These are phyloP conservation scores for Micractinium conductrix DNA, from an alignment of 139 green algal species.

Conservation along the genomic window DNA sequence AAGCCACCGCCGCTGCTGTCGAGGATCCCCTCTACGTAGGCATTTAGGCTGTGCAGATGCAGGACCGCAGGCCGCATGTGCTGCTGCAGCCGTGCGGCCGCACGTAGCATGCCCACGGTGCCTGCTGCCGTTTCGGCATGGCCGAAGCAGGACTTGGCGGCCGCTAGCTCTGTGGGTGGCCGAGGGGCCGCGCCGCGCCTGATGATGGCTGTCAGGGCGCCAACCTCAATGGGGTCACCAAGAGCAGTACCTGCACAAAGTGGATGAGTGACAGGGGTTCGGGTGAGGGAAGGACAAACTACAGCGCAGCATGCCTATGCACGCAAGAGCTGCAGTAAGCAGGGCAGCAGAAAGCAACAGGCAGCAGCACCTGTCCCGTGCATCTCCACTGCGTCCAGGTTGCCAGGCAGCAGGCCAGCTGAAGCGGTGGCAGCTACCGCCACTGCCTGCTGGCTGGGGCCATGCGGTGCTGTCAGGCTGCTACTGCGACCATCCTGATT, in stretches of 20 bases:
- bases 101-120: no score
- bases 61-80: no score
- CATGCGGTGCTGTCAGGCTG: slow-evolving; percentile 59
- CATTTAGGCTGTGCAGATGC: no score
- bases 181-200: no score
- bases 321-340: no score
- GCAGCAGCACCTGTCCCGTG: slow-evolving; percentile 72
- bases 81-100: no score
- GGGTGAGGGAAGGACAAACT: background rate
- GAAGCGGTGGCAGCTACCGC: slow-evolving; percentile 56
- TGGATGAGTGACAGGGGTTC: background rate
- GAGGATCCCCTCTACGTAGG: no score
- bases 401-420: background rate
- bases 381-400: slow-evolving; percentile 43
- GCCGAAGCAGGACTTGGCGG: slow-evolving; percentile 62
- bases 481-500: slow-evolving; percentile 61
- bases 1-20: no score
- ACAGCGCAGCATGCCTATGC: no score
- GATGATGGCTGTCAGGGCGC: slow-evolving; percentile 13
- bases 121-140: no score
- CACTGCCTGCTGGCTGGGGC: slow-evolving; percentile 60
- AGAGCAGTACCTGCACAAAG: slow-evolving; percentile 68
- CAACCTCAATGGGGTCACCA: slow-evolving; percentile 72
- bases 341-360: no score
- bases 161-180: background rate